Percentiles rank a stretch among this genome's conserved stretches.
phyloP scores from a whole-genome alignment of 306 rosid species.

The Cucurbita maxima region DNA sequence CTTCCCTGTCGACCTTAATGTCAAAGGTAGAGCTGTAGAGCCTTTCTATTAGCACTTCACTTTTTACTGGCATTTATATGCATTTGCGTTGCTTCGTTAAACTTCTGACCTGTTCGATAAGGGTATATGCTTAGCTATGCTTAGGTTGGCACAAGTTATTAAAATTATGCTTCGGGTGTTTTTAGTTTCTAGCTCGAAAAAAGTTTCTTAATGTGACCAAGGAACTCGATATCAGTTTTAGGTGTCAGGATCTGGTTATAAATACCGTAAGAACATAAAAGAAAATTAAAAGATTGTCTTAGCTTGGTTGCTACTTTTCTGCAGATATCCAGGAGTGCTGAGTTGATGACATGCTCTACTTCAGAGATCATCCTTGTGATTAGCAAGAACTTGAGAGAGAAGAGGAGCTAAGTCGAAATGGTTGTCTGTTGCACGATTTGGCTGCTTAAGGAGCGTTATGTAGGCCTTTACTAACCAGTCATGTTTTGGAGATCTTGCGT shows the following conservation, averaged over 20 bases:
- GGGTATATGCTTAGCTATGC: background rate
- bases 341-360: background rate
- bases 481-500: slow-evolving; percentile 23
- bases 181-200: background rate
- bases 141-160: background rate
- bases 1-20: slow-evolving; percentile 78
- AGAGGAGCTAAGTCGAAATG: background rate
- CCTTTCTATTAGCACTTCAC: background rate
- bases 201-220: background rate
- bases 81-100: background rate
- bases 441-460: slow-evolving; percentile 11
- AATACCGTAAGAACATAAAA: background rate
- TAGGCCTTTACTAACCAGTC: slow-evolving; percentile 15
- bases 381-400: background rate
- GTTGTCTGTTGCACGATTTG: slow-evolving; percentile 19
- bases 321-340: slow-evolving; percentile 67
- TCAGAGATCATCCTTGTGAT: background rate
- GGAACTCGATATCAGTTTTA: background rate
- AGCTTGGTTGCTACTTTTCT: background rate
- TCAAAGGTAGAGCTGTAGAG: slow-evolving; percentile 38
- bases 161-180: background rate
- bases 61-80: background rate
- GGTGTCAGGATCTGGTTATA: background rate
- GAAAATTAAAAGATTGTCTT: background rate
- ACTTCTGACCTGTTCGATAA: background rate